Base-by-base conservation (phyloP, 169 alveolate genomes). In the Cryptosporidium canis region DNA sequence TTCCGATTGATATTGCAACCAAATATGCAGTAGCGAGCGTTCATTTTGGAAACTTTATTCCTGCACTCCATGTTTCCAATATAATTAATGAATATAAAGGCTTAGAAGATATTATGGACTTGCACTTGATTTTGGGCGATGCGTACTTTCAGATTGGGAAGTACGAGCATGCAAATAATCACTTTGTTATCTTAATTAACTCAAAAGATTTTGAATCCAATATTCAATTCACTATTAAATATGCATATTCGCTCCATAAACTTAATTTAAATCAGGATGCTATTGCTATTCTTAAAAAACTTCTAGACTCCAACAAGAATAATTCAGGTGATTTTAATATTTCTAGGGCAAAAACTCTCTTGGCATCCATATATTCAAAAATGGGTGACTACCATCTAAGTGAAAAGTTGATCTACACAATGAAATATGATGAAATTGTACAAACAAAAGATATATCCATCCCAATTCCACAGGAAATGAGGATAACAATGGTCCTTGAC, bases 381-480 rank as follows among this genome's bases (percentile, higher is more conserved):
- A 77, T 77, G 87, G 87, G 87, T 0, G 35, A 39, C n/a, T 61
- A 37, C 9, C 55, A 37, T 55, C 63, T 77, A n/a, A 43, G 77
- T 41, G 66, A 61, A 48, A 64, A 77, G 64, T 61, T 77, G 41
- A 53, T 77, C 4, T 77, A 77, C 33, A 77, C 87, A 7, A 77
- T 77, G 87, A 77, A 77, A 58, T 77, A 77, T 37, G 87, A 77
- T 24, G 87, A 77, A 33, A 55, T 77, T 41, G 53, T 77, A 29
- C 87, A 77, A 58, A 39, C 72, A 31, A 61, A 41, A 61, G 87
- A 77, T 77, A 55, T 77, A 4, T 56, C 87, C 29, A 39, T 29
- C n/a, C 87, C 87, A 29, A 77, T 77, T 56, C 87, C 87, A 24
- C 70, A 77, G 44, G 87, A 77, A 77, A 35, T 77, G 72, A 55